Evolutionary conservation across 2,329 filamentous ascomycete genomes (phyloP).

Genomic region (Dothidotthia symphoricarpi): DNA sequence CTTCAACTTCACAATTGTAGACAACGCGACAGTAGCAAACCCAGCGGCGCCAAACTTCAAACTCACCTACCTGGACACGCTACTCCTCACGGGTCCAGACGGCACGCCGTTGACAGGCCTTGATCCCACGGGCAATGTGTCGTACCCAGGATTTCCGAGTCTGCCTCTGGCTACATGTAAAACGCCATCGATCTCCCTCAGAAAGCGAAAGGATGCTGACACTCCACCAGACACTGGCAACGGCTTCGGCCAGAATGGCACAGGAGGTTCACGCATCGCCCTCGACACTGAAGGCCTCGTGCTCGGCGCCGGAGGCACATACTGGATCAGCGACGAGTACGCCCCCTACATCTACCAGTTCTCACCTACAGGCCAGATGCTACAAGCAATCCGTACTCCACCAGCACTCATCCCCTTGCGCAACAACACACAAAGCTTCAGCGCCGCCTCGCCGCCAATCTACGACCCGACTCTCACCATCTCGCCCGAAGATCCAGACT

Average conservation of each 20-base stretch:
- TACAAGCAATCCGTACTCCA: slow-evolving; percentile 63
- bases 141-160: slow-evolving; percentile 58
- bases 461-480: slow-evolving; percentile 54
- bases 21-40: slow-evolving; percentile 50
- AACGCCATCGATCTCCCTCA: neutral
- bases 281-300: slow-evolving; percentile 68
- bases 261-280: slow-evolving; percentile 59
- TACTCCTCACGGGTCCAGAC: slow-evolving; percentile 63
- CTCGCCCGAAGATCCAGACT: slow-evolving; percentile 56
- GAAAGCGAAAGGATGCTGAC: neutral
- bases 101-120: slow-evolving; percentile 57
- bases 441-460: slow-evolving; percentile 61
- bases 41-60: slow-evolving; percentile 61
- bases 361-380: slow-evolving; percentile 56
- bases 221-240: slow-evolving; percentile 53
- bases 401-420: slow-evolving; percentile 63
- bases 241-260: slow-evolving; percentile 62
- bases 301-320: slow-evolving; percentile 58
- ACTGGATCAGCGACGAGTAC: slow-evolving; percentile 64
- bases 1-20: slow-evolving; percentile 57
- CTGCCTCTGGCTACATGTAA: slow-evolving; percentile 61
- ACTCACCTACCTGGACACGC: slow-evolving; percentile 63
- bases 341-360: slow-evolving; percentile 72
- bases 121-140: slow-evolving; percentile 29
- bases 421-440: slow-evolving; percentile 62